Conservation (phyloP, 352 stramenopile genomes). For the Phytophthora sp. region DNA sequence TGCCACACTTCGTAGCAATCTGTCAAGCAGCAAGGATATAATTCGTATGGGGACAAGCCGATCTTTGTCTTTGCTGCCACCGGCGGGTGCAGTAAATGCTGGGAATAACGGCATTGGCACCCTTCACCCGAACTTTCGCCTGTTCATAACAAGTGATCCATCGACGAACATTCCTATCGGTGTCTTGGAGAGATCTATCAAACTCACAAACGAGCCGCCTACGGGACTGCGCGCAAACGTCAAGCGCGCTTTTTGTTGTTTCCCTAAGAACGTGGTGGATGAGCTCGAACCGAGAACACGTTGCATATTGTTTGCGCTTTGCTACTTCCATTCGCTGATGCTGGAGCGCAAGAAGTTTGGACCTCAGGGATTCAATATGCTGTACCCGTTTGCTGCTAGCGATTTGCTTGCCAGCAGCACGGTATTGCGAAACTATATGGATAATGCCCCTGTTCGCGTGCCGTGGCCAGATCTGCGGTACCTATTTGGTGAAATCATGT, state of each 20-base stretch:
- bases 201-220: constrained; percentile 89
- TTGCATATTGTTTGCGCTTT: constrained; percentile 91
- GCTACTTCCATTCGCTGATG: constrained; percentile 94
- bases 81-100: not conserved
- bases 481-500: constrained; percentile 91
- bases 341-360: constrained; percentile 93
- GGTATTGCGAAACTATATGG: constrained; percentile 93
- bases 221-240: constrained; percentile 90
- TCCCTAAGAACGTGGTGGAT: constrained; percentile 77
- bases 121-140: constrained; percentile 79
- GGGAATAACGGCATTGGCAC: constrained; percentile 25
- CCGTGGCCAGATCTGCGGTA: constrained; percentile 92
- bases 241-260: constrained; percentile 86
- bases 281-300: constrained; percentile 85
- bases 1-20: constrained; percentile 29
- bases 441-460: constrained; percentile 87
- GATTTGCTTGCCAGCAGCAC: constrained; percentile 86
- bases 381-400: constrained; percentile 89
- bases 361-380: constrained; percentile 90
- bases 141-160: constrained; percentile 92
- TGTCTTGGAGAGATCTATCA: constrained; percentile 89
- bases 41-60: constrained; percentile 28
- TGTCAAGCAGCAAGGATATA: constrained; percentile 27
- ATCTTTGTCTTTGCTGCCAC: constrained; percentile 17
- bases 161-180: constrained; percentile 87